Conservation (phyloP, 108 stramenopile species). For the Craspedostauros australis region DNA sequence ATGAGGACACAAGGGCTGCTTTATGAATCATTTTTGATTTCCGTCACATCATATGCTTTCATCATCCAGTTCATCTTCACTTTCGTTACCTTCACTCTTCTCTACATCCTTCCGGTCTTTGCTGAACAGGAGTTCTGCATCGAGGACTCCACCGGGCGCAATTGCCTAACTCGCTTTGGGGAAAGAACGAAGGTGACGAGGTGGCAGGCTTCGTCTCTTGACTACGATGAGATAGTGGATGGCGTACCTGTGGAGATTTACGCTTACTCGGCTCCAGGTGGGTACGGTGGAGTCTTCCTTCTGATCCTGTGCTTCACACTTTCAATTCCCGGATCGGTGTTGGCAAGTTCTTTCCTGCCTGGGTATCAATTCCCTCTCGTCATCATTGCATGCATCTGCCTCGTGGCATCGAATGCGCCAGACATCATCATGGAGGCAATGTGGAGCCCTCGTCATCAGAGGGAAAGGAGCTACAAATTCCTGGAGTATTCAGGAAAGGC, state of each 20-base stretch:
- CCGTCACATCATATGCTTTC: constrained; percentile 27
- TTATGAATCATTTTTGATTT: constrained; percentile 24
- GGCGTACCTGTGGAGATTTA: constrained; percentile 18
- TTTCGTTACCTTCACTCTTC: constrained; percentile 30
- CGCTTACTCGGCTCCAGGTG: constrained; percentile 19
- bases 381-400: constrained; percentile 16
- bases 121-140: constrained; percentile 12
- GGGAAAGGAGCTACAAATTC: neutral
- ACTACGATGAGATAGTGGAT: constrained; percentile 17
- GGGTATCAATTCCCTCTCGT: constrained; percentile 33
- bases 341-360: constrained; percentile 32
- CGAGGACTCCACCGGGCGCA: constrained; percentile 1
- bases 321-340: constrained; percentile 32
- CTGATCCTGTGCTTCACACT: constrained; percentile 30
- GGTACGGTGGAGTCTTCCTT: constrained; percentile 27
- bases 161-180: constrained; percentile 4
- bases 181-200: neutral
- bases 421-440: constrained; percentile 17
- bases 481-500: constrained; percentile 11
- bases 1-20: constrained; percentile 31
- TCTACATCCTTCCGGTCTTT: constrained; percentile 25
- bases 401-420: too few species aligned
- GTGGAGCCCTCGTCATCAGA: constrained; percentile 18
- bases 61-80: constrained; percentile 23
- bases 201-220: neutral